A percentile compares a stretch with the other conserved stretches of the same genome.
Evolutionary conservation across 352 stramenopile species (phyloP).

Genomic region (Pilasporangium apinafurcum): DNA sequence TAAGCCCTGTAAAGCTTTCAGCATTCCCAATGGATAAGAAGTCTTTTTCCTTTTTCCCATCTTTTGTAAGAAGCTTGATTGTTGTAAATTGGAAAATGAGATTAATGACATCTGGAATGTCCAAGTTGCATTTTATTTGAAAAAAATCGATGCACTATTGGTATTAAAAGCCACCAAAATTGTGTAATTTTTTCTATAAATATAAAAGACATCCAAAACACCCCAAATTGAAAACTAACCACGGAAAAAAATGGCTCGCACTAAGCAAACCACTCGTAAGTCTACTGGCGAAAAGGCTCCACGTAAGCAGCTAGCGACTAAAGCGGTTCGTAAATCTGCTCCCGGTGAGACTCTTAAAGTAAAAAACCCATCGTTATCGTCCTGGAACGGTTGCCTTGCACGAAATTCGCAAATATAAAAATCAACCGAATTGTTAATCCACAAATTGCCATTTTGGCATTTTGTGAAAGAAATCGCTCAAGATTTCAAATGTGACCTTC

Average conservation of each 20-base stretch:
- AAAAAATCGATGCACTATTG: too few species aligned
- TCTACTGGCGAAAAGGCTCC: slow-evolving; percentile 92
- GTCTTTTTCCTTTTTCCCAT: too few species aligned
- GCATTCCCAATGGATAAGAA: too few species aligned
- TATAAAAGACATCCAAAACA: slow-evolving; percentile 7
- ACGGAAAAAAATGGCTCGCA: slow-evolving; percentile 84
- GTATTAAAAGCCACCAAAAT: too few species aligned
- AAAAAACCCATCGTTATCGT: slow-evolving; percentile 84
- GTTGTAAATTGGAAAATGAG: slow-evolving; percentile 32
- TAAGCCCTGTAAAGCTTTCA: too few species aligned
- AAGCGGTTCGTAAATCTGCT: slow-evolving; percentile 89
- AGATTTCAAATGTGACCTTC: slow-evolving; percentile 95
- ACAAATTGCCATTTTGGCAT: slow-evolving; percentile 95
- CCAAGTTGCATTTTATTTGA: background rate
- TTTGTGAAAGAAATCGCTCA: slow-evolving; percentile 95
- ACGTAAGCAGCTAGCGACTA: slow-evolving; percentile 91
- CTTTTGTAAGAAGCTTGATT: slow-evolving; percentile 20
- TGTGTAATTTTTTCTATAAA: slow-evolving; percentile 33
- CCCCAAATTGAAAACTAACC: background rate
- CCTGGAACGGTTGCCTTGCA: slow-evolving; percentile 85
- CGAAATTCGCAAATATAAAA: slow-evolving; percentile 97
- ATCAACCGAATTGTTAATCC: slow-evolving; percentile 94
- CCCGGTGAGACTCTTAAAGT: slow-evolving; percentile 89
- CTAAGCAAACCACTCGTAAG: slow-evolving; percentile 97
- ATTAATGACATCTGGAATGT: slow-evolving; percentile 5